Base-by-base conservation (phyloP, 331 rosid species). In the Erythrophleum ivorense region DNA sequence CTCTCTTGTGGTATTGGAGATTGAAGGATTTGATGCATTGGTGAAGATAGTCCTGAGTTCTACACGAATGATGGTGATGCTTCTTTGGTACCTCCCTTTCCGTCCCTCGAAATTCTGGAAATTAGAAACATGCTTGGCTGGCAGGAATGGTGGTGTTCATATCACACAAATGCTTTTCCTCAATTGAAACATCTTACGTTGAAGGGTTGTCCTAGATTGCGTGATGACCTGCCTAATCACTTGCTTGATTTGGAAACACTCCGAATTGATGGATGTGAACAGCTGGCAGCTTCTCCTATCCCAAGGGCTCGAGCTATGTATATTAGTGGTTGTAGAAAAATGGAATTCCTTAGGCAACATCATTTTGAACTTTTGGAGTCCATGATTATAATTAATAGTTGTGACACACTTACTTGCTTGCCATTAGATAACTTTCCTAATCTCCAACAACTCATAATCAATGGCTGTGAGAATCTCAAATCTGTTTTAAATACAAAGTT, bases 21-120 rank as follows among this genome's bases (percentile, higher is more conserved):
- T n/a, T n/a, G n/a, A n/a, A n/a, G n/a, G n/a, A n/a, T n/a, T n/a
- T n/a, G n/a, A n/a, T n/a, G n/a, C n/a, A n/a, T n/a, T n/a, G n/a
- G n/a, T n/a, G n/a, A n/a, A n/a, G n/a, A n/a, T n/a, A 72, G 83
- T 12, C 13, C 41, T 8, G 80, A 81, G 19, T 81, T 85, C 66
- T 81, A 71, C 52, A 77, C 24, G 34, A 71, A 36, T 63, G 7
- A 63, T 5, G 7, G 12, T 5, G 48, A 24, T 24, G 75, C 40
- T 73, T 66, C 4, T 70, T 48, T 5, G 13, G 29, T 3, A 40
- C 14, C 13, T 13, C 55, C 79, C 9, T 81, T 85, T 24, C 59
- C 41, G 7, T 54, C 77, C n/a, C 71, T 76, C 0, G 55, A 84
- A 69, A 14, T 19, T n/a, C n/a, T n/a, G n/a, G n/a, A n/a, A n/a